Base-by-base conservation (phyloP, 768 basidiomycete genomes). In the Auricularia auricula-judae region DNA sequence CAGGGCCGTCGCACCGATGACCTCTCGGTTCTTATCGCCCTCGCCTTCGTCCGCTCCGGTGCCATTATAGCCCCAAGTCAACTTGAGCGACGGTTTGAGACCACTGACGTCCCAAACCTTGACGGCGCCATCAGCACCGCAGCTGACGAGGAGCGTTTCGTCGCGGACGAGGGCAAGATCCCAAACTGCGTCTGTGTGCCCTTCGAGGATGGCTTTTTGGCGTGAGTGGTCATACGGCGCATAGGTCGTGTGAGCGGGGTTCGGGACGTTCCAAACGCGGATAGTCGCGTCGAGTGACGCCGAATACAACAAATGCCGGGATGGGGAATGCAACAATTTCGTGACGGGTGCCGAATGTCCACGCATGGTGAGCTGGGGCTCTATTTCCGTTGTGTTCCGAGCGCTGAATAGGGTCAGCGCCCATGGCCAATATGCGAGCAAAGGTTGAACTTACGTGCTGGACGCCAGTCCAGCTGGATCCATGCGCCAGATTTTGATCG, bases 161-260 rank as follows among this genome's bases (percentile, higher is more conserved):
- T 91, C 88, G 63, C 90, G 82, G 34, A 93, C 84, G 23, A 96
- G 83, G 10, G 90, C 88, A 62, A 98, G 78, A 72, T 94, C 97
- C 97, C 97, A 99, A 33, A 98, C 89, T 4, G 93, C 93, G 72
- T 99, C 95, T 3, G 93, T 92, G 73, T 97, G 93, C 3, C 95
- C 93, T 36, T 95, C 86, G 35, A 98, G 81, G 68, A 89, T 86
- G 39, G 88, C 88, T 43, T 89, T 82, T 35, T 85, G 81, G 3
- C 87, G 82, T 0, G 85, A 86, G 61, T 89, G 82, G 69, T 98
- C 94, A 73, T 91, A 93, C 0, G 93, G 87, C 1, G 91, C 89
- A 74, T 98, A 99, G 16, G 94, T 92, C 62, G 92, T 90, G 74
- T 93, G 89, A 42, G 85, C 80, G 3, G 82, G 76, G 7, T 82